Evolutionary conservation across 306 rosid genomes (phyloP).

Genomic region (Ceratonia siliqua): DNA sequence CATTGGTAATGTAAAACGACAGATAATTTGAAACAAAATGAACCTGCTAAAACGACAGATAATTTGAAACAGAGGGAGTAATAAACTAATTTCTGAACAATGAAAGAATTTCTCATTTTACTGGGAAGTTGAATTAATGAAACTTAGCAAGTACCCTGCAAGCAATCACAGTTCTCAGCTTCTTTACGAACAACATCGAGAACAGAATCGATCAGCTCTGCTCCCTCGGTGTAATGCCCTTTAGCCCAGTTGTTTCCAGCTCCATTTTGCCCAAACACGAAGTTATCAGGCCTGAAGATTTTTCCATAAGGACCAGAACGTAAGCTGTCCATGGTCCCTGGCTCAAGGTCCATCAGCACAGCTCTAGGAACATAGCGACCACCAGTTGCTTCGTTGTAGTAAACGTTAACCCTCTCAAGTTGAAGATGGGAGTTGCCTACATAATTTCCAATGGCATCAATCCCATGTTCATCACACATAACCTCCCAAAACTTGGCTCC

Average conservation of each 20-base stretch:
- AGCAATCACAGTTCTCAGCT: constrained; percentile 90
- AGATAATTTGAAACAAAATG: no score
- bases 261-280: constrained; percentile 86
- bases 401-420: constrained; percentile 83
- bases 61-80: no score
- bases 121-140: neutral
- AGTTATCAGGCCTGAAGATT: constrained; percentile 85
- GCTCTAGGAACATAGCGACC: constrained; percentile 89
- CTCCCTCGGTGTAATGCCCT: constrained; percentile 92
- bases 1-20: no score
- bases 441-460: constrained; percentile 69
- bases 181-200: constrained; percentile 93
- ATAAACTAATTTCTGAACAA: neutral
- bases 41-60: no score
- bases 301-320: constrained; percentile 76
- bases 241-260: constrained; percentile 97
- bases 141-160: constrained; percentile 59
- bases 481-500: constrained; percentile 95
- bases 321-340: constrained; percentile 91
- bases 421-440: constrained; percentile 67
- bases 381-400: constrained; percentile 85
- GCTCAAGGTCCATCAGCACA: constrained; percentile 86
- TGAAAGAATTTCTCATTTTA: neutral
- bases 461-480: constrained; percentile 87
- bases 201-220: constrained; percentile 85